Evolutionary conservation across 2,329 filamentous ascomycete genomes (phyloP), one percentile per base, ranked within the genome.

Genomic region (Chaetomiaceae sp.): DNA sequence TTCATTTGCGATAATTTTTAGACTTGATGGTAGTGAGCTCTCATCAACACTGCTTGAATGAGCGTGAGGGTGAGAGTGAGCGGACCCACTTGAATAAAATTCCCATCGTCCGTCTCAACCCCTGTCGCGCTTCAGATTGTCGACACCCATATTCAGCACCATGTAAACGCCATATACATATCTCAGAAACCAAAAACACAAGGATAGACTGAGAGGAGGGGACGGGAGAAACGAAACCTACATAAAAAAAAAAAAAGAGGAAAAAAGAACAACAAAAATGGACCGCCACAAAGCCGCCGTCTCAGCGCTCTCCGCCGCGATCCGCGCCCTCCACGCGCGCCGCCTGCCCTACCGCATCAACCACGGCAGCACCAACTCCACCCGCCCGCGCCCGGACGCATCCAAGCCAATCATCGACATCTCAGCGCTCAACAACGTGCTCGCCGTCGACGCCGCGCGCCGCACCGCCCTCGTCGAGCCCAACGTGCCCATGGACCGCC

Each of bases 301-400:
- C 42, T 59, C 64, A 48, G 64, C 66, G 29, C 73, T 78, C 50
- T 68, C 75, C 36, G 54, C 67, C 20, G 64, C 72, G 6, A 72
- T 77, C 40, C 68, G 69, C 48, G 57, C 65, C 59, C 72, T 71
- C 62, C 76, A 72, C 60, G 65, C 69, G 49, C 62, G 67, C 38
- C 62, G 65, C 38, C 66, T 72, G 60, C 76, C 83, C 18, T 90
- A 85, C 69, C 79, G 85, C 52, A 87, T 90, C 68, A 81, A 75
- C 63, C 85, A 89, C 69, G 86, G 85, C 56, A 83, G 80, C 33
- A 88, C 86, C 43, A 89, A 89, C 69, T 84, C 78, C 60, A 89
- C 86, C 38, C 79, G 75, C 5, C 74, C 75, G 66, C 50, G 76
- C 66, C 56, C 68, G 10, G 56, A 57, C 49, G 61, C 56, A 52